Base-by-base conservation (phyloP, 2,329 filamentous ascomycete species). In the Verticillium zaregamsianum region DNA sequence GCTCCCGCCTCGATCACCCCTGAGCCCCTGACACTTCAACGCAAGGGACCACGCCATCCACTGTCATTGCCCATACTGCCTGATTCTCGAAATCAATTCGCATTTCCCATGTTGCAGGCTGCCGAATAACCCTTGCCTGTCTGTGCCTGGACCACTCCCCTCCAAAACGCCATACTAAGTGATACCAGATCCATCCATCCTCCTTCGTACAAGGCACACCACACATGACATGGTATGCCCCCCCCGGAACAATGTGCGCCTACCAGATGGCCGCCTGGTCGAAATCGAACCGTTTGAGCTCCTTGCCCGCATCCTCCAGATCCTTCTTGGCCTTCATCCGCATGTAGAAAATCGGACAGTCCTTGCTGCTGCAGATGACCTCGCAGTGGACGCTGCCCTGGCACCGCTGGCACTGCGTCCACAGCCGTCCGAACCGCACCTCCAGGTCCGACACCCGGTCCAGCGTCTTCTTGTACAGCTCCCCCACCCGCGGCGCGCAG, bases 321-420 rank as follows among this genome's bases (percentile, higher is more conserved):
- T 99, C 95, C 82, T 99, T 99, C 85, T 97, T 96, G 35, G 94
- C 94, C 83, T 99, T 99, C 95, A 99, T 99, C 5, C 95, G 88
- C 95, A 99, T 99, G 76, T 99, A 99, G 77, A 99, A 99, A 71
- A 99, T 99, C 1, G 95, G 95, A 73, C 95, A 99, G 80, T 99
- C 95, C 74, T 93, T 91, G 74, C 90, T 94, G 65, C 90, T 93
- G 80, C 95, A 99, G 68, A 99, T 98, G 60, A 99, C 96, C 76
- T 99, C 95, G 74, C 92, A 95, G 78, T 99, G 95, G 85, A 99
- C 90, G 79, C 93, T 97, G 60, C 93, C 95, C 79, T 99, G 95
- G 75, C 95, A 99, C 52, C 95, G 84, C 79, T 99, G 95, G 74
- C 95, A 99, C 76, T 99, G 95, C 57, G 95, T 99, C 95, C 95